Evolutionary conservation across 306 rosid species (phyloP).

Genomic region (Acacia acuminata): DNA sequence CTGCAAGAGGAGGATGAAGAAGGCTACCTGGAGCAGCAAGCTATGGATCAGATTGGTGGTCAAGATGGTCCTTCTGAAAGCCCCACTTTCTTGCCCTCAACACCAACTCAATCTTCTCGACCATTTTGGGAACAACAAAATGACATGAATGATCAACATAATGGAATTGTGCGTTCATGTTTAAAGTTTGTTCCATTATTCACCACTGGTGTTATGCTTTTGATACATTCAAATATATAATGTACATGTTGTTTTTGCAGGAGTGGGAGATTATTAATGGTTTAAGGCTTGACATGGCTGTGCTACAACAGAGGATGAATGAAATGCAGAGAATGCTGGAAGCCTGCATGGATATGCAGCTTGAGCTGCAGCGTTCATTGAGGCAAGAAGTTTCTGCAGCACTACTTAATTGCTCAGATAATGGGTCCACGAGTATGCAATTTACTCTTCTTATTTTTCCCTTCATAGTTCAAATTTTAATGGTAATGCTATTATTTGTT

Average conservation of each 20-base stretch:
- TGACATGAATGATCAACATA: conserved; percentile 59
- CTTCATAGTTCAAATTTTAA: background rate
- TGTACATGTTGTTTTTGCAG: conserved; percentile 32
- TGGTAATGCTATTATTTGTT: background rate
- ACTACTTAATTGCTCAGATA: conserved; percentile 66
- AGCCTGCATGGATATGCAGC: conserved; percentile 99
- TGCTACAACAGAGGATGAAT: conserved; percentile 88
- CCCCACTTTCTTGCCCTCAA: conserved; percentile 49
- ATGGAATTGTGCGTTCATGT: conserved; percentile 61
- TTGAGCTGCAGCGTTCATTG: conserved; percentile 90
- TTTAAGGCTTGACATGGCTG: conserved; percentile 89
- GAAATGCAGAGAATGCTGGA: conserved; percentile 88
- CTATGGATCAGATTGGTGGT: conserved; percentile 52
- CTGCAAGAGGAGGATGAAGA: conserved; percentile 66
- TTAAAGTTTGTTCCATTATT: background rate
- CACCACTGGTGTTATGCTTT: background rate
- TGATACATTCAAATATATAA: background rate
- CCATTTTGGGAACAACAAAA: conserved; percentile 56
- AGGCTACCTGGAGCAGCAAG: conserved; percentile 45
- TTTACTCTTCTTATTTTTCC: background rate
- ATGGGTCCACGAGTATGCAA: conserved; percentile 60
- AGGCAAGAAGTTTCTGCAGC: conserved; percentile 97
- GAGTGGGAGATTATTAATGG: conserved; percentile 90
- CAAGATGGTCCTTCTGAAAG: conserved; percentile 50
- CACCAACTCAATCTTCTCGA: conserved; percentile 54